Evolutionary conservation across 805 yeast genomes (phyloP).

Genomic region (Candida takata): DNA sequence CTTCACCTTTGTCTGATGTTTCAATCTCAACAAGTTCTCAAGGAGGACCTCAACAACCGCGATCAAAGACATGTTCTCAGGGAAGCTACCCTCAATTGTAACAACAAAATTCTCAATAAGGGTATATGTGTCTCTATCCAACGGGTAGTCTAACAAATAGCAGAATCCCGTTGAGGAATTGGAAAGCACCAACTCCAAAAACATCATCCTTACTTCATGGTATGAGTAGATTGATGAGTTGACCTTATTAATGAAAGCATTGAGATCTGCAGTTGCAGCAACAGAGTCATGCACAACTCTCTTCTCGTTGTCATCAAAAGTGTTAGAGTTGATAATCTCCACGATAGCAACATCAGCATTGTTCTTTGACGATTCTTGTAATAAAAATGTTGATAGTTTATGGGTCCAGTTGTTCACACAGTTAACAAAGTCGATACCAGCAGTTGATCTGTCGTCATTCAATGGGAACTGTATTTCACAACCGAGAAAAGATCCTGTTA

Average conservation of each 20-base stretch:
- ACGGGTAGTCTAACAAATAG: slow-evolving; percentile 29
- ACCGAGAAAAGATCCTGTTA: slow-evolving; percentile 6
- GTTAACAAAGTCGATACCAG: slow-evolving; percentile 10
- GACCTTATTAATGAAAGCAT: slow-evolving; percentile 15
- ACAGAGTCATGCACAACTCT: neutral
- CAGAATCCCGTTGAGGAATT: slow-evolving; percentile 16
- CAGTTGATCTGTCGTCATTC: neutral
- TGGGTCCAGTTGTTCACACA: slow-evolving; percentile 20
- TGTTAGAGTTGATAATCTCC: slow-evolving; percentile 26
- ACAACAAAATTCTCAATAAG: slow-evolving; percentile 13
- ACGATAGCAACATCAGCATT: slow-evolving; percentile 20
- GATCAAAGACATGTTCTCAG: slow-evolving; percentile 6
- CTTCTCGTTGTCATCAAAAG: slow-evolving; percentile 14
- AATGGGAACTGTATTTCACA: neutral
- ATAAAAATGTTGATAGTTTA: slow-evolving; percentile 22
- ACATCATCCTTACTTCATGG: slow-evolving; percentile 30
- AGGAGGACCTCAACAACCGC: slow-evolving; percentile 41
- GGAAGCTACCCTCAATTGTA: slow-evolving; percentile 18
- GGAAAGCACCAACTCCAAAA: slow-evolving; percentile 24
- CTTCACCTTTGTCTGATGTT: slow-evolving; percentile 14
- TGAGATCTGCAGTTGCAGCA: neutral
- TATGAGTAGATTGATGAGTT: slow-evolving; percentile 27
- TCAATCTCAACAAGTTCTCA: slow-evolving; percentile 33
- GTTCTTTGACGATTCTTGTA: slow-evolving; percentile 6
- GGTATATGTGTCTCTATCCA: slow-evolving; percentile 27